Percentiles rank a stretch among this genome's conserved stretches.
Evolutionary conservation across 2,329 filamentous ascomycete species (phyloP).

Genomic region (Knoxdaviesia proteae): DNA sequence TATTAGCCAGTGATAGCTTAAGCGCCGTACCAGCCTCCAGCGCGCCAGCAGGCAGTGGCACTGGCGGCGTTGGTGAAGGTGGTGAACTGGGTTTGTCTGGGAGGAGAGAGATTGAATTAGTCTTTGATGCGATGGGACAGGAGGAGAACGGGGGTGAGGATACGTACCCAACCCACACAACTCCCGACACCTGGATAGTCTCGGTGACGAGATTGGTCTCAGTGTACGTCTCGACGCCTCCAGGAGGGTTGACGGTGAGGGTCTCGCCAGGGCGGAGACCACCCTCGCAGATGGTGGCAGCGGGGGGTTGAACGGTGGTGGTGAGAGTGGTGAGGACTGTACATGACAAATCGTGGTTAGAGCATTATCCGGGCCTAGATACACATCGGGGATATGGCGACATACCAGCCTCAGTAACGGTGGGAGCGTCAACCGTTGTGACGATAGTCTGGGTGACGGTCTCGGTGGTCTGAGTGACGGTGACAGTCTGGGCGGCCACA

Average conservation of each 20-base stretch:
- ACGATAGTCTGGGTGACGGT: constrained; percentile 15
- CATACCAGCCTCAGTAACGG: constrained; percentile 14
- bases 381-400: neutral
- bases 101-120: neutral
- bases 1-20: neutral
- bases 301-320: constrained; percentile 13
- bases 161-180: constrained; percentile 16
- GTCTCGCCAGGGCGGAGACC: constrained; percentile 9
- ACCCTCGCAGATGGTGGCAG: constrained; percentile 14
- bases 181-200: constrained; percentile 14
- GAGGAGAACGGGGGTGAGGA: neutral
- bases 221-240: constrained; percentile 9
- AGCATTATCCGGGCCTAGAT: too few species aligned
- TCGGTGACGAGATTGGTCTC: constrained; percentile 15
- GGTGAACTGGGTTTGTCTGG: constrained; percentile 13
- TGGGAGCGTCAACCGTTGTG: constrained; percentile 13
- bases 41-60: constrained; percentile 15
- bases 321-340: constrained; percentile 12
- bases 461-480: constrained; percentile 15
- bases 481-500: constrained; percentile 14
- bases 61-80: constrained; percentile 14
- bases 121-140: neutral
- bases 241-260: constrained; percentile 12
- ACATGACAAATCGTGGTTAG: neutral
- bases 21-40: constrained; percentile 15